Evolutionary conservation across 2,329 filamentous ascomycete species (phyloP), one percentile per base, ranked within the genome.

Genomic region (Harringtonia aguacate): DNA sequence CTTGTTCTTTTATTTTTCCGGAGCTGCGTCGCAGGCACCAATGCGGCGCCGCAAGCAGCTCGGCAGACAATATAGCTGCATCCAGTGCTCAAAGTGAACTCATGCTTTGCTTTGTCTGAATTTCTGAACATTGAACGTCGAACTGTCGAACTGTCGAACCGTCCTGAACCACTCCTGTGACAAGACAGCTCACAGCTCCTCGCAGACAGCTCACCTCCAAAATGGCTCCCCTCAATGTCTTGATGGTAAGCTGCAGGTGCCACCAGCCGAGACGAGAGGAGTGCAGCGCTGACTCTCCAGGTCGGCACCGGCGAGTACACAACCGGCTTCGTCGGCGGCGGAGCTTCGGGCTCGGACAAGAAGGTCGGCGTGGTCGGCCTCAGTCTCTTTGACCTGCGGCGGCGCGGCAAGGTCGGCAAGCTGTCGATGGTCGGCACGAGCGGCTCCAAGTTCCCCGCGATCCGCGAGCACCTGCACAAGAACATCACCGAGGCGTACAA

Each of bases 251-350:
- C 12, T 3, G 7, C 13, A 15, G n/a, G n/a, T n/a, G n/a, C n/a
- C n/a, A n/a, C n/a, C n/a, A n/a, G n/a, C n/a, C n/a, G n/a, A n/a
- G n/a, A n/a, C n/a, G n/a, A n/a, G n/a, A n/a, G n/a, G n/a, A n/a
- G n/a, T n/a, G n/a, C n/a, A n/a, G 20, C 29, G 18, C 31, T 39
- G 4, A 22, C 24, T 27, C 27, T 20, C 40, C 48, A 81, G 84
- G 77, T 95, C 47, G 89, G 89, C 52, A 95, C 89, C 12, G 90
- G 89, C 57, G 89, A 95, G 73, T 95, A 95, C 73, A 95, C 90
- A 56, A 95, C 90, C 36, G 89, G 89, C 46, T 95, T 92, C 55
- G 88, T 95, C 46, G 87, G 86, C 46, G 81, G 80, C 48, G 84
- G 82, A 47, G 83, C 81, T 41, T 94, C 87, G 4, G 81, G 77